Evolutionary conservation across 2,329 filamentous ascomycete genomes (phyloP).

Genomic region (Grosmannia clavigera): DNA sequence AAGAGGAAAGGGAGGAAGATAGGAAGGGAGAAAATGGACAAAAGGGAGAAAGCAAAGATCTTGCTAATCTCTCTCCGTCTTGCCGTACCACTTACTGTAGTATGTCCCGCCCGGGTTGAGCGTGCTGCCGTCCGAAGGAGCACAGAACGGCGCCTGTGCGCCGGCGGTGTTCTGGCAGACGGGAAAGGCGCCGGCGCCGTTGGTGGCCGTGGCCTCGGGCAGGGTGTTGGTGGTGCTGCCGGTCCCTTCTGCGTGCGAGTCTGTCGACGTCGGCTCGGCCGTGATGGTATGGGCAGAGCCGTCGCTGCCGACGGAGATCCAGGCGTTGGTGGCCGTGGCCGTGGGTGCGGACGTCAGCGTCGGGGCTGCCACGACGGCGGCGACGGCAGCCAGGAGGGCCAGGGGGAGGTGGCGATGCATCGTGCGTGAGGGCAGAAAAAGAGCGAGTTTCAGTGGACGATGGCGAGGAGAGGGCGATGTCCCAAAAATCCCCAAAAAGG

Average conservation of each 20-base stretch:
- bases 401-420: too few relatives aligned
- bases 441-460: too few relatives aligned
- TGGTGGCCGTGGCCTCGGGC: constrained; percentile 31
- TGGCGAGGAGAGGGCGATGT: too few relatives aligned
- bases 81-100: constrained; percentile 28
- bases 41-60: too few relatives aligned
- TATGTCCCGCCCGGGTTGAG: constrained; percentile 35
- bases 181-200: constrained; percentile 35
- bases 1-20: background rate
- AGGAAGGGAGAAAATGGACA: too few relatives aligned
- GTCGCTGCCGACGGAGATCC: constrained; percentile 38
- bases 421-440: too few relatives aligned
- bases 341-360: too few relatives aligned
- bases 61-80: too few relatives aligned
- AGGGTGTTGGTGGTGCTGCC: constrained; percentile 22
- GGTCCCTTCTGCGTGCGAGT: constrained; percentile 15
- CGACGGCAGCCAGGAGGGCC: too few relatives aligned
- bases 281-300: constrained; percentile 36
- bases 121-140: constrained; percentile 29
- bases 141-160: constrained; percentile 37
- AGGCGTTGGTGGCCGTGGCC: constrained; percentile 26
- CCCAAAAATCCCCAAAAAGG: too few relatives aligned
- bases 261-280: constrained; percentile 23
- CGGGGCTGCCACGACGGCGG: too few relatives aligned
- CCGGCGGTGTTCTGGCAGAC: constrained; percentile 37